Evolutionary conservation across 345 rosid species (phyloP), one percentile per base, ranked within the genome.

Genomic region (Brassica incana): DNA sequence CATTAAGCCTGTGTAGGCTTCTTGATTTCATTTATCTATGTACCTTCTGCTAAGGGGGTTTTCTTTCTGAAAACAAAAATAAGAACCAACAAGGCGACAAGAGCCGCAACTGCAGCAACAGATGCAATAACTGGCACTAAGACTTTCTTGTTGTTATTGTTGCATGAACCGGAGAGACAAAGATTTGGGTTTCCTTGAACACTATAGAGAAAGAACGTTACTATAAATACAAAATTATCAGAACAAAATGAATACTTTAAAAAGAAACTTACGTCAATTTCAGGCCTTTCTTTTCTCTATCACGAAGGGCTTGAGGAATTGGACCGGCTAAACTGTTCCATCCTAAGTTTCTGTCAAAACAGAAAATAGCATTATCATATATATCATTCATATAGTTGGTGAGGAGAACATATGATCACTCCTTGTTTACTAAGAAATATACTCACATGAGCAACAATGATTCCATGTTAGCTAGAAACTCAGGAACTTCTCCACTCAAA

Each of bases 271-370:
- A 87, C 88, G 77, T 79, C 38, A 85, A 45, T 27, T 74, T 54
- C 8, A 86, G 50, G 0, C 75, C 75, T 35, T 68, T 68, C 45
- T 81, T 68, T 20, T 61, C 52, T 69, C 62, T 69, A 30, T 76
- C 8, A 6, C 40, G 36, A 14, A 88, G 82, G 10, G 52, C 81
- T 33, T 38, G 18, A 7, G 88, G 88, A 54, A 86, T 35, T 14
- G 83, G 15, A 75, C 89, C 89, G 32, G 73, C 23, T 27, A 85
- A 76, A 12, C 74, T 71, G 38, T 88, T 86, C 71, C 83, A 72
- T 1, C 75, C 27, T 71, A 85, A 69, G 73, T 88, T 79, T 75
- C 89, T 86, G 70, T 54, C 71, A 11, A 45, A 52, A 64, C 36
- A 76, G 56, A 20, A 20, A 20, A 20, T 20, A 20, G 20, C 20